These are phyloP conservation scores for Thermothelomyces thermophilus DNA, from an alignment of 2,329 filamentous ascomycete species.

Conservation along the genomic window DNA sequence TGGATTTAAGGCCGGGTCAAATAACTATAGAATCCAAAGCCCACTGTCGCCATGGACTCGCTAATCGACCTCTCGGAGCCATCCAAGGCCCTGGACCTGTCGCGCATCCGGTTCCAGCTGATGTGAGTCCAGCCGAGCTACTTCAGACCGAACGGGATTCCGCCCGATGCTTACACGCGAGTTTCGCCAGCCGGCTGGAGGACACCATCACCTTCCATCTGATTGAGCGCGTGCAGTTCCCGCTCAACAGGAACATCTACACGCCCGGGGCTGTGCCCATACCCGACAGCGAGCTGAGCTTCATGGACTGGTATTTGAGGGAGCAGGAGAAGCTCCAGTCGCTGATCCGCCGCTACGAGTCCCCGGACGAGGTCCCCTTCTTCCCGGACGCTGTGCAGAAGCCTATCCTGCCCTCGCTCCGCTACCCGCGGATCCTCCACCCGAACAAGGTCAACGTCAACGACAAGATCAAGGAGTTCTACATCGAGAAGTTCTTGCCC, in stretches of 20 bases:
- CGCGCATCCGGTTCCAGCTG: slow-evolving; percentile 87
- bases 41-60: slow-evolving; percentile 62
- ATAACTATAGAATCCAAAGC: too few species aligned
- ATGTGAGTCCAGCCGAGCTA: slow-evolving; percentile 54
- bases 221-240: slow-evolving; percentile 97
- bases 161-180: slow-evolving; percentile 6
- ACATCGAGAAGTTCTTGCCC: slow-evolving; percentile 77
- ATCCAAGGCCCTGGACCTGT: slow-evolving; percentile 77
- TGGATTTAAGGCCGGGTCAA: too few species aligned
- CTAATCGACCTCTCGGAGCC: slow-evolving; percentile 83
- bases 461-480: slow-evolving; percentile 75
- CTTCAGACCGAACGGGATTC: too few species aligned
- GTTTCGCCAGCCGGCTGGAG: slow-evolving; percentile 75
- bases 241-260: slow-evolving; percentile 86
- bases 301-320: slow-evolving; percentile 89
- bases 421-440: slow-evolving; percentile 85
- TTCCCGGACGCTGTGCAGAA: slow-evolving; percentile 74
- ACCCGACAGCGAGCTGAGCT: slow-evolving; percentile 64
- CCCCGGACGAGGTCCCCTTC: slow-evolving; percentile 96
- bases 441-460: slow-evolving; percentile 89
- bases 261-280: slow-evolving; percentile 70
- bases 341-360: slow-evolving; percentile 87
- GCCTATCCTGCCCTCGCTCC: slow-evolving; percentile 78
- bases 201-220: slow-evolving; percentile 97
- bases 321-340: slow-evolving; percentile 91